Base-by-base conservation (phyloP, 169 alveolate genomes). In the Babesia sp. region DNA sequence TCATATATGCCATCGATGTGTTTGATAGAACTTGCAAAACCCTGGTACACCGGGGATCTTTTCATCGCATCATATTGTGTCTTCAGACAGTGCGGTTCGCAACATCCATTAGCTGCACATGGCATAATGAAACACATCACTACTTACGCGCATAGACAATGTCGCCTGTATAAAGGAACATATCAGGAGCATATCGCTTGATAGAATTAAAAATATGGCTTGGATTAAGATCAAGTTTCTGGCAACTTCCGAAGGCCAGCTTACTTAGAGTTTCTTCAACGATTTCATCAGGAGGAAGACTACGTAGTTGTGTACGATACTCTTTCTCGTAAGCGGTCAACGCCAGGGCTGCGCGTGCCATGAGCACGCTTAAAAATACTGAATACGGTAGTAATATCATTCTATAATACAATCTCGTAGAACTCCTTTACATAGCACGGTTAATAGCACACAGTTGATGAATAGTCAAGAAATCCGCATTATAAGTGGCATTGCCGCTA, bases 1-100 rank as follows among this genome's bases (percentile, higher is more conserved):
- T 91, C 95, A 87, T 91, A 91, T 18, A 91, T 84, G 16, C 95
- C 95, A 64, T 89, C 93, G n/a, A 84, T 72, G 39, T 60, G 48
- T 56, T 75, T 83, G 22, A 84, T 58, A 22, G 72, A 36, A 53
- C 56, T 74, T 24, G 68, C 79, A 61, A 89, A 70, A 9, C 55
- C 63, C 41, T 55, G 71, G 53, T 74, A 89, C n/a, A 54, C 78
- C 46, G 69, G 54, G 26, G 72, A 80, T 41, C 74, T 66, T 33
- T 45, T 70, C 82, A 89, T 56, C 34, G 69, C 61, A 22, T 50
- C 69, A 72, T 89, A 89, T 39, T 50, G 85, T 29, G 55, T 76
- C 28, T 84, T 68, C 24, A 89, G 29, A 71, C 93, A 89, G 64
- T 41, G 51, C 39, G 83, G 56, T 26, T 68, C 84, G 44, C 87